A percentile compares a stretch with the other conserved stretches of the same genome.
Conservation (phyloP, 176 grass and related monocot species). For the Eleusine coracana region DNA sequence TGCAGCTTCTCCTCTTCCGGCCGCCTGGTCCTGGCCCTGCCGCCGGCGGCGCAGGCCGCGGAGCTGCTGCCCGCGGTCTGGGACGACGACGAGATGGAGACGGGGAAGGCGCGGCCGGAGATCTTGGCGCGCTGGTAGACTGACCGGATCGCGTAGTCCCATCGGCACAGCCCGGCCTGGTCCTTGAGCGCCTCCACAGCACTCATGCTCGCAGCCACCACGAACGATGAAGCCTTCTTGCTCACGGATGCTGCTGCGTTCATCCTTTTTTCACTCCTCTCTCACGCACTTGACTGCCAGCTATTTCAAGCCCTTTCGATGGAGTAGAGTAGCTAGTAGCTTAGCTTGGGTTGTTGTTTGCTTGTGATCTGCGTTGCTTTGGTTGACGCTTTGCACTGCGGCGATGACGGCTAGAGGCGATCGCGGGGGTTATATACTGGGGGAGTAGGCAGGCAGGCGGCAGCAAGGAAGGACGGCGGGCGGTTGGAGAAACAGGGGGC, state of each 20-base stretch:
- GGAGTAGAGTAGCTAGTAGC: neutral
- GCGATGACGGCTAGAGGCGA: neutral
- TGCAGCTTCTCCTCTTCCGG: constrained; percentile 55
- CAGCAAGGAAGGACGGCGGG: neutral
- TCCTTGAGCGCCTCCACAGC: constrained; percentile 80
- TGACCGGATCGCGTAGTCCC: constrained; percentile 63
- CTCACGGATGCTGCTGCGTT: constrained; percentile 5
- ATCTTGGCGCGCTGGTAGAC: constrained; percentile 43
- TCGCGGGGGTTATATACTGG: constrained; percentile 1
- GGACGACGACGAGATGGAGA: constrained; percentile 29
- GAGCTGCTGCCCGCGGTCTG: neutral
- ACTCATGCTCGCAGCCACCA: constrained; percentile 64
- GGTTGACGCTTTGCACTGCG: neutral
- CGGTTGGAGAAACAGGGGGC: constrained; percentile 29
- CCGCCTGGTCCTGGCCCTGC: constrained; percentile 11
- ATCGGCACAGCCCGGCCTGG: constrained; percentile 68
- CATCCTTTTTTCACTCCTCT: constrained; percentile 17
- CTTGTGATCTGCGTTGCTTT: neutral
- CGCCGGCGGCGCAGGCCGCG: neutral
- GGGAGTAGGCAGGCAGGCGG: neutral
- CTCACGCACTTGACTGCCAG: neutral
- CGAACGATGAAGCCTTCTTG: constrained; percentile 56
- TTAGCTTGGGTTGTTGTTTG: neutral
- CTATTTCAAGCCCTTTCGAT: neutral
- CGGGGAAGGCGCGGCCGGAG: constrained; percentile 41